Percentiles rank a stretch among this genome's conserved stretches.
phyloP scores from a whole-genome alignment of 108 stramenopile genomes.

The Chaetoceros tenuissimus region DNA sequence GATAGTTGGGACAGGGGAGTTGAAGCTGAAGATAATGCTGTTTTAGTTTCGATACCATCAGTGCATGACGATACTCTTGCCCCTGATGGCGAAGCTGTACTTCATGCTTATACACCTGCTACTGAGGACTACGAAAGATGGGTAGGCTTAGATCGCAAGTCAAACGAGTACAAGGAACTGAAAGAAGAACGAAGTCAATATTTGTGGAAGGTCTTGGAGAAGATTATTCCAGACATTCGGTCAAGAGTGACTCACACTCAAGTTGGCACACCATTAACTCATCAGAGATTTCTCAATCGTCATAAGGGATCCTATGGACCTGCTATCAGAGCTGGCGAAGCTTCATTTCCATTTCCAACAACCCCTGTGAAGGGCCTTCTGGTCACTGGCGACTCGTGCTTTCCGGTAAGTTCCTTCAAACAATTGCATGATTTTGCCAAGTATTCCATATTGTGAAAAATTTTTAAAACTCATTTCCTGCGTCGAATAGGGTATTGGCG shows the following conservation, averaged over 20 bases:
- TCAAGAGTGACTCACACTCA: constrained; percentile 27
- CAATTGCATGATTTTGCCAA: too few relatives aligned
- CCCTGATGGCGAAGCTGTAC: constrained; percentile 66
- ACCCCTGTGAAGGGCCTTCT: constrained; percentile 53
- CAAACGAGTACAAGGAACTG: constrained; percentile 60
- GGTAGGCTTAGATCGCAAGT: constrained; percentile 60
- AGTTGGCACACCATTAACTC: constrained; percentile 80
- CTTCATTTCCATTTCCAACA: constrained; percentile 61
- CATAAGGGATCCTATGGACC: constrained; percentile 80
- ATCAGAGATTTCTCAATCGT: constrained; percentile 73
- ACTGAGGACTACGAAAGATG: constrained; percentile 75
- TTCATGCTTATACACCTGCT: constrained; percentile 82
- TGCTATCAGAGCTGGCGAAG: constrained; percentile 70
- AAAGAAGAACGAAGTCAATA: constrained; percentile 79
- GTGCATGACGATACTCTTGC: constrained; percentile 81
- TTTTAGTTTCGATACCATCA: constrained; percentile 76
- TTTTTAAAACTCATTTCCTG: too few relatives aligned
- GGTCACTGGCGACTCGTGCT: constrained; percentile 69
- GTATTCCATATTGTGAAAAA: too few relatives aligned
- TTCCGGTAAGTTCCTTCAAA: too few relatives aligned
- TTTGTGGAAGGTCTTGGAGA: constrained; percentile 78
- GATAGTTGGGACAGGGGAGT: constrained; percentile 69
- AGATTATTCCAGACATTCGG: constrained; percentile 73
- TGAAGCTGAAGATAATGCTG: constrained; percentile 74
- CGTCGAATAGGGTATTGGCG: too few relatives aligned